Conservation (phyloP, 176 grass and related monocot species). For the Puccinellia tenuiflora region DNA sequence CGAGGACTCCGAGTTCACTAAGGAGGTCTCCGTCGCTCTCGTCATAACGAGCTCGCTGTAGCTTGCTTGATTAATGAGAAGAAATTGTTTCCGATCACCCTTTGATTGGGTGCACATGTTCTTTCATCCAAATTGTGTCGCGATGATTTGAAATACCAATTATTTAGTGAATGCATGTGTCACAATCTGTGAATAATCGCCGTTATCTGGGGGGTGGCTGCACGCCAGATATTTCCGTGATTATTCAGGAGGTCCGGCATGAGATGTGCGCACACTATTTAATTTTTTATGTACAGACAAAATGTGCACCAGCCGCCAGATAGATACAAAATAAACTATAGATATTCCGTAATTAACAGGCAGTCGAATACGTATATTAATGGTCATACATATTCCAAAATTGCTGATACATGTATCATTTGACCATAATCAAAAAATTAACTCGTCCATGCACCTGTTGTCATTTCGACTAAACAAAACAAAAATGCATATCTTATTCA, state of each 20-base stretch:
- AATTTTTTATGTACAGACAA: neutral
- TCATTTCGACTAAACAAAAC: too few relatives aligned
- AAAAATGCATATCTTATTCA: too few relatives aligned
- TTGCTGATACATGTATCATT: too few relatives aligned
- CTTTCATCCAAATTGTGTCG: neutral
- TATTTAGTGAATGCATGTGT: neutral
- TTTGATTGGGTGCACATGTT: neutral
- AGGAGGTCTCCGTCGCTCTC: slow-evolving; percentile 32
- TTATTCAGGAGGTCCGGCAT: neutral
- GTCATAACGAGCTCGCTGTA: slow-evolving; percentile 20
- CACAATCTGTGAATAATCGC: neutral
- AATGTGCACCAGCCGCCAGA: neutral
- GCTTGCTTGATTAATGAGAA: neutral
- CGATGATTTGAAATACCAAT: neutral
- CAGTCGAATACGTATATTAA: too few relatives aligned
- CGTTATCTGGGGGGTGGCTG: neutral
- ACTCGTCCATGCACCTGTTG: too few relatives aligned
- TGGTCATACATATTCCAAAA: too few relatives aligned
- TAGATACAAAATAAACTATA: neutral
- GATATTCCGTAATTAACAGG: neutral
- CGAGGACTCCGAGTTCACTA: slow-evolving; percentile 38
- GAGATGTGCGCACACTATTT: neutral
- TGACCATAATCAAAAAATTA: too few relatives aligned
- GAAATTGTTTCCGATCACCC: neutral
- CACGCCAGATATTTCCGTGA: neutral